A percentile compares a stretch with the other conserved stretches of the same genome.
These are phyloP conservation scores for Hypoxylon trugodes DNA, from an alignment of 495 filamentous ascomycete species.

Conservation along the genomic window DNA sequence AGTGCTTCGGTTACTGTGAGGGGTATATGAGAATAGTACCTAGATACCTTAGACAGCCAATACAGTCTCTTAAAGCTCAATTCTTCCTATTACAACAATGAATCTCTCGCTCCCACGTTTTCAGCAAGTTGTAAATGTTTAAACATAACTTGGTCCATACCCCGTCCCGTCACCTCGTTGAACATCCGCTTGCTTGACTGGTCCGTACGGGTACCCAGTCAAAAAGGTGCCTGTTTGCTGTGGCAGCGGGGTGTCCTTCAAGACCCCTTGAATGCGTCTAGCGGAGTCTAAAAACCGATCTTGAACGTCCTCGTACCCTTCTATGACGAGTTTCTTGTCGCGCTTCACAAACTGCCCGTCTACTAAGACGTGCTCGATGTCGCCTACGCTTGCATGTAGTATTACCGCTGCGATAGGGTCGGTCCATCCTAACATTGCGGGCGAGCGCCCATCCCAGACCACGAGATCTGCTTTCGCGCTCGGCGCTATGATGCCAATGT, in stretches of 20 bases:
- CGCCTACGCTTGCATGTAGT: slow-evolving; percentile 56
- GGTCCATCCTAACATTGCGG: slow-evolving; percentile 54
- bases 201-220: background rate
- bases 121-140: too few species aligned
- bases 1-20: too few species aligned
- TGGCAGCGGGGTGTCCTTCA: background rate
- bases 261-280: background rate
- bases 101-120: too few species aligned
- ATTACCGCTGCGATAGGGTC: slow-evolving; percentile 61
- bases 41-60: too few species aligned
- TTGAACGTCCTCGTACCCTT: slow-evolving; percentile 21
- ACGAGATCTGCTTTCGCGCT: slow-evolving; percentile 58
- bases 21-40: too few species aligned
- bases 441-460: slow-evolving; percentile 53
- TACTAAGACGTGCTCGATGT: slow-evolving; percentile 57
- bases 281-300: slow-evolving; percentile 1
- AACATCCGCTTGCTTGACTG: background rate
- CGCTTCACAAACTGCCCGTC: slow-evolving; percentile 53
- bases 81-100: too few species aligned
- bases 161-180: slow-evolving; percentile 7
- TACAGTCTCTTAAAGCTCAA: too few species aligned
- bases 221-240: background rate
- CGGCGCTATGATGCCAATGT: slow-evolving; percentile 51
- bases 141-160: slow-evolving; percentile 2
- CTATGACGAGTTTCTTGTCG: slow-evolving; percentile 41